phyloP scores from a whole-genome alignment of 371 early-diverging fungal species.

The Zychaea mexicana region DNA sequence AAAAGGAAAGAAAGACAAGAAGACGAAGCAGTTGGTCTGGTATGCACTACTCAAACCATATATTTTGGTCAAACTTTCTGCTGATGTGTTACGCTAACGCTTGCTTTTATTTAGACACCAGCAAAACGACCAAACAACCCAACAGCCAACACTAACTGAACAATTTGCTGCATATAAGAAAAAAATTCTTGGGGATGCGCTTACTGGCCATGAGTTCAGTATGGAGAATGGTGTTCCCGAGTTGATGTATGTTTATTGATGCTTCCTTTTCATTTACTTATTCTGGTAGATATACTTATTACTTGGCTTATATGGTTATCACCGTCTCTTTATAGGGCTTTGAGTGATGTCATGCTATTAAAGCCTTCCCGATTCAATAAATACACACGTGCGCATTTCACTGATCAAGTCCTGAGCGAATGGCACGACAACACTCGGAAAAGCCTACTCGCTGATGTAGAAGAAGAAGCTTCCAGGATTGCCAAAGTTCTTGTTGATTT shows the following conservation, averaged over 20 bases:
- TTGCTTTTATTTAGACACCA: background rate
- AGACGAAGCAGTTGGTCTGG: background rate
- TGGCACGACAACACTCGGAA: conserved; percentile 11
- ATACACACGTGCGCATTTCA: conserved; percentile 11
- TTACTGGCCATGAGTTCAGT: background rate
- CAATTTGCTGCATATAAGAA: background rate
- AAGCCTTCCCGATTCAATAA: conserved; percentile 13
- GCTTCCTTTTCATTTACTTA: background rate
- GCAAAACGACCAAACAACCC: background rate
- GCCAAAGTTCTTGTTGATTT: conserved; percentile 3
- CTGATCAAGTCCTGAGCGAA: conserved; percentile 9
- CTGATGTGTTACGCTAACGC: background rate
- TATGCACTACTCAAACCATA: background rate
- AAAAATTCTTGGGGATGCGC: background rate
- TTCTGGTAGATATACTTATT: background rate
- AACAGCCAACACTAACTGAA: background rate
- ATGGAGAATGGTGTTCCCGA: background rate
- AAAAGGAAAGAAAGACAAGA: too few species aligned
- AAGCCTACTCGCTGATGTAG: conserved; percentile 8
- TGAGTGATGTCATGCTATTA: conserved; percentile 16
- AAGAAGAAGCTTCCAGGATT: conserved; percentile 3
- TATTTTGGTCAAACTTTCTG: background rate
- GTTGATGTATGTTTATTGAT: background rate
- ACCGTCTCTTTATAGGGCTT: background rate
- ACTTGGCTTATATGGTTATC: background rate